Percentiles rank a stretch among this genome's conserved stretches.
These are phyloP conservation scores for Ceratocystiopsis brevicomis DNA, from an alignment of 2,329 filamentous ascomycete genomes.

Conservation along the genomic window DNA sequence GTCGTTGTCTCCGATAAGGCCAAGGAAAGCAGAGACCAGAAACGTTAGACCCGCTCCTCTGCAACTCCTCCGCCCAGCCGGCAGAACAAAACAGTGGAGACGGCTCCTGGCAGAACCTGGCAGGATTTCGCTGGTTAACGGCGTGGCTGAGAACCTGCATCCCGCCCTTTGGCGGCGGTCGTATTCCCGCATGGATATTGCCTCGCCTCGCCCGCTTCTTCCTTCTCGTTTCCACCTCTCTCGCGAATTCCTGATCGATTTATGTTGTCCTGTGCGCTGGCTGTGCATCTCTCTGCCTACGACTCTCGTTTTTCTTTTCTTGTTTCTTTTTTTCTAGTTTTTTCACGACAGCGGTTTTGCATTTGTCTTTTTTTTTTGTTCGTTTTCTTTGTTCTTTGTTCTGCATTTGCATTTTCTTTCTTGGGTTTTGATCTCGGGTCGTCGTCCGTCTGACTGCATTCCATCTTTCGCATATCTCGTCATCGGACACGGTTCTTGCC, in stretches of 20 bases:
- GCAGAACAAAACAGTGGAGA: not conserved
- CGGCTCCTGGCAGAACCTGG: too few species aligned
- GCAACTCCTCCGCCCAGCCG: not conserved
- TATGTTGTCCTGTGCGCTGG: not conserved
- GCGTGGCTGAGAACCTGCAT: not conserved
- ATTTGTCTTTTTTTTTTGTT: not conserved
- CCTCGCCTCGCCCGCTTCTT: too few species aligned
- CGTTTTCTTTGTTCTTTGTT: constrained; percentile 1
- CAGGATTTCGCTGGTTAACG: not conserved
- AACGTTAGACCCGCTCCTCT: constrained; percentile 3
- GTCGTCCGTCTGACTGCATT: not conserved
- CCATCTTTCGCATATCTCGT: too few species aligned
- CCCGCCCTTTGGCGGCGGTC: too few species aligned
- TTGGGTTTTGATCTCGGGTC: not conserved
- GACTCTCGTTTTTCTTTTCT: not conserved
- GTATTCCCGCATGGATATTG: too few species aligned
- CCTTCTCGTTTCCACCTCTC: too few species aligned
- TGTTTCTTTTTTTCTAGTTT: not conserved
- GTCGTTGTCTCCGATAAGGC: not conserved
- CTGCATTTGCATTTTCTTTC: not conserved
- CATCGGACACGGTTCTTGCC: too few species aligned
- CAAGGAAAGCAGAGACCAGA: not conserved
- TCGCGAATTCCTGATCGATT: too few species aligned
- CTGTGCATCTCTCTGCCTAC: too few species aligned
- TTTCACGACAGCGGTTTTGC: not conserved